Evolutionary conservation across 140 eudicot genomes (phyloP).

Genomic region (Anethum foeniculum): DNA sequence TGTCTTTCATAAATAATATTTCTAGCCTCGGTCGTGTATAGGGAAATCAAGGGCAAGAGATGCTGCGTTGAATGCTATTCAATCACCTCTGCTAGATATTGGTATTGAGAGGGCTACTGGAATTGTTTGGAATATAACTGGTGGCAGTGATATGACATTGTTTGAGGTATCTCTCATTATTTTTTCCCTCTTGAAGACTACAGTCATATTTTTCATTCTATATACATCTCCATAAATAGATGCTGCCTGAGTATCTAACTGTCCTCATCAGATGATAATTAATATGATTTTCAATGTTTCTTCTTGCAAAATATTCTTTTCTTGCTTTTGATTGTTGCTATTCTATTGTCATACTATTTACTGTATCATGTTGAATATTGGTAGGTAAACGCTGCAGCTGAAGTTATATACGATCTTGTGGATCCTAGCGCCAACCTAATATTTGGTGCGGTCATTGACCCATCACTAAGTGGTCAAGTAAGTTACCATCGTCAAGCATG

Average conservation of each 20-base stretch:
- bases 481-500: conserved; percentile 21
- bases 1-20: conserved; percentile 4
- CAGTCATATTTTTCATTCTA: not conserved
- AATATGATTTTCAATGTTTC: not conserved
- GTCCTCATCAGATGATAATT: not conserved
- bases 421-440: conserved; percentile 94
- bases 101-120: conserved; percentile 99
- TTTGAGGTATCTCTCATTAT: conserved; percentile 56
- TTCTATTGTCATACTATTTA: not conserved
- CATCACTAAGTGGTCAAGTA: conserved; percentile 81
- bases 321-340: conserved; percentile 7
- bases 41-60: conserved; percentile 97
- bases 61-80: conserved; percentile 96
- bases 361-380: conserved; percentile 17
- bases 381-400: conserved; percentile 96
- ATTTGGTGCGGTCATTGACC: conserved; percentile 85
- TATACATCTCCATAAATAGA: too few relatives aligned
- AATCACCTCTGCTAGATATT: conserved; percentile 84
- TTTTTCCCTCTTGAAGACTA: conserved; percentile 8
- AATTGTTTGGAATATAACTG: conserved; percentile 97
- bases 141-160: conserved; percentile 78
- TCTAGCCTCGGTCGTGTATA: conserved; percentile 17
- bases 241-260: not conserved
- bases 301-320: not conserved
- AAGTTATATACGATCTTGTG: conserved; percentile 85